Percentiles rank a stretch among this genome's conserved stretches.
Evolutionary conservation across 2,329 filamentous ascomycete species (phyloP).

Genomic region (Fusarium equiseti): DNA sequence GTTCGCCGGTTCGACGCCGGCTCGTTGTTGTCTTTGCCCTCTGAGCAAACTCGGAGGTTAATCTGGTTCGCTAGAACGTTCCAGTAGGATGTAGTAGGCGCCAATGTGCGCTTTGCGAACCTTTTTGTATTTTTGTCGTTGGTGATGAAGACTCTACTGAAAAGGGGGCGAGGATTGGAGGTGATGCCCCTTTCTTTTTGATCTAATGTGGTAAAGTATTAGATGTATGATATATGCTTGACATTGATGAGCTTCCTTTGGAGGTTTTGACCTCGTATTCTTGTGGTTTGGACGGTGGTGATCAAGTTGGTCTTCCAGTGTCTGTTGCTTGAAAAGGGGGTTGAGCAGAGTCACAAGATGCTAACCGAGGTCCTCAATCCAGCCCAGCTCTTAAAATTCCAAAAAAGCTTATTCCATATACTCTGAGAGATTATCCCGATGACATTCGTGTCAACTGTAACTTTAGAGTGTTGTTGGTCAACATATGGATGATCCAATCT

Average conservation of each 20-base stretch:
- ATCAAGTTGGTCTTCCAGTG: not conserved
- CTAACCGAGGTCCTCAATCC: fast-evolving
- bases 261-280: fast-evolving
- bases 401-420: not conserved
- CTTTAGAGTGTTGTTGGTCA: not conserved
- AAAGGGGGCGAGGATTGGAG: not conserved
- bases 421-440: fast-evolving
- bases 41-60: slow-evolving; percentile 3
- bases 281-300: not conserved
- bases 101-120: slow-evolving; percentile 23
- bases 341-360: not conserved
- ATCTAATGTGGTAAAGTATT: fast-evolving
- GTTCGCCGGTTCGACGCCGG: slow-evolving; percentile 13
- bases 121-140: slow-evolving; percentile 5
- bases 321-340: not conserved
- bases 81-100: slow-evolving; percentile 27
- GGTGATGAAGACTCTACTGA: not conserved
- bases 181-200: fast-evolving
- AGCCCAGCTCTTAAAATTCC: not conserved
- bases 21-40: not conserved
- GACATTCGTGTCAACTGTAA: not conserved
- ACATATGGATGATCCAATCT: not conserved
- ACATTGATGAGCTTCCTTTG: fast-evolving
- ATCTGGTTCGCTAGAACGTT: slow-evolving; percentile 12
- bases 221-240: fast-evolving